These are phyloP conservation scores for Bruguiera hainesii DNA, from an alignment of 441 rosid genomes.

Conservation along the genomic window DNA sequence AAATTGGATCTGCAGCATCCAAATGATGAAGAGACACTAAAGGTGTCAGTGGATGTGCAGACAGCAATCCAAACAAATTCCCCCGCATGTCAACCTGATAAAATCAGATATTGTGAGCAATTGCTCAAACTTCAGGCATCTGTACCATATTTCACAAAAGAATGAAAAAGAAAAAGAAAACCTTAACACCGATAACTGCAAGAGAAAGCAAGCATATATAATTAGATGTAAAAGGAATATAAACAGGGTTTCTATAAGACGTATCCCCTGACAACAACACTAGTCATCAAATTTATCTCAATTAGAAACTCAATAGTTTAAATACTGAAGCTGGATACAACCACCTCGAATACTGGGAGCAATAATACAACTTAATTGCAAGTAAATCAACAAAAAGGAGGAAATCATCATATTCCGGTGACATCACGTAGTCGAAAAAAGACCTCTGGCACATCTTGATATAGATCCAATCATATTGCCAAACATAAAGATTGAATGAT, in stretches of 20 bases:
- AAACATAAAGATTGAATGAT: too few relatives aligned
- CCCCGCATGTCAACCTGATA: slow-evolving; percentile 83
- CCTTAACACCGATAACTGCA: too few relatives aligned
- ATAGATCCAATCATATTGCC: too few relatives aligned
- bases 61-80: slow-evolving; percentile 69
- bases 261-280: neutral
- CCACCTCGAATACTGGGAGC: neutral
- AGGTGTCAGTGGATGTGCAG: slow-evolving; percentile 78
- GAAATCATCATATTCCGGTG: neutral
- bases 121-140: neutral
- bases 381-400: neutral
- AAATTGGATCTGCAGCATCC: slow-evolving; percentile 80
- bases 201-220: too few relatives aligned
- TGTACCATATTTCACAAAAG: neutral
- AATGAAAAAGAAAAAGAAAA: too few relatives aligned
- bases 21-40: slow-evolving; percentile 87
- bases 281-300: neutral
- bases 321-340: neutral
- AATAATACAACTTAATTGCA: neutral
- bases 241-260: neutral
- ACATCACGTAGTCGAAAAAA: too few relatives aligned
- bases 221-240: neutral
- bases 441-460: too few relatives aligned
- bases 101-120: slow-evolving; percentile 8
- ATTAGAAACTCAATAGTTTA: neutral